Percentiles rank a stretch among this genome's conserved stretches.
Evolutionary conservation across 345 rosid species (phyloP).

Genomic region (Orychophragmus violaceus): DNA sequence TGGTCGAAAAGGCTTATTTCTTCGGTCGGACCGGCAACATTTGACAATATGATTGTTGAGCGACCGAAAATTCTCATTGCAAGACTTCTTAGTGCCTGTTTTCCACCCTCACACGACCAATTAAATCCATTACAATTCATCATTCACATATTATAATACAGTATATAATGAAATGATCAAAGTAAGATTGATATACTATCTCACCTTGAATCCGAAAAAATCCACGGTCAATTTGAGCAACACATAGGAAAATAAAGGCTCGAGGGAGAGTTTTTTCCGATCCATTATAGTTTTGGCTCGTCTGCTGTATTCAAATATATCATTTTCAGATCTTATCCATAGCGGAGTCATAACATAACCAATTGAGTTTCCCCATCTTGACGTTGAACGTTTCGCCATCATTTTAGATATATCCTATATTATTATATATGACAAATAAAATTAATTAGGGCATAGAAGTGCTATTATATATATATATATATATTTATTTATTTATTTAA

Average conservation of each 20-base stretch:
- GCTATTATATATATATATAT: too few species aligned
- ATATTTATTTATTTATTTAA: too few species aligned
- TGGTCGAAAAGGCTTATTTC: constrained; percentile 48
- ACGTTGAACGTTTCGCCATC: too few species aligned
- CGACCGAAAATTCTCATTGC: constrained; percentile 39
- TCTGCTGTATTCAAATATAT: too few species aligned
- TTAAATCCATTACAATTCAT: not conserved
- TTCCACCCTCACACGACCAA: not conserved
- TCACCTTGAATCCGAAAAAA: constrained; percentile 32
- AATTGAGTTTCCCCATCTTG: too few species aligned
- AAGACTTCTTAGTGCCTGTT: constrained; percentile 35
- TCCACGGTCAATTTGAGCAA: constrained; percentile 20
- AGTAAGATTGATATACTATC: not conserved
- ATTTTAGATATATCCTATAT: too few species aligned
- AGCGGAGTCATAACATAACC: too few species aligned
- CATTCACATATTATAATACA: not conserved
- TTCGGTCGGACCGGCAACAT: constrained; percentile 43
- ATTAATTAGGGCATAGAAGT: too few species aligned
- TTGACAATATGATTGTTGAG: constrained; percentile 38
- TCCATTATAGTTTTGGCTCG: too few species aligned
- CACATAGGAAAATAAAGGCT: constrained; percentile 33
- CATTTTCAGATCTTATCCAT: too few species aligned
- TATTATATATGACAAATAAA: too few species aligned
- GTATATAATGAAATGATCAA: not conserved
- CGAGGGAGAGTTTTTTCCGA: too few species aligned